Evolutionary conservation across 164 flowering plant species (phyloP).

Genomic region (Brasenia schreberi): DNA sequence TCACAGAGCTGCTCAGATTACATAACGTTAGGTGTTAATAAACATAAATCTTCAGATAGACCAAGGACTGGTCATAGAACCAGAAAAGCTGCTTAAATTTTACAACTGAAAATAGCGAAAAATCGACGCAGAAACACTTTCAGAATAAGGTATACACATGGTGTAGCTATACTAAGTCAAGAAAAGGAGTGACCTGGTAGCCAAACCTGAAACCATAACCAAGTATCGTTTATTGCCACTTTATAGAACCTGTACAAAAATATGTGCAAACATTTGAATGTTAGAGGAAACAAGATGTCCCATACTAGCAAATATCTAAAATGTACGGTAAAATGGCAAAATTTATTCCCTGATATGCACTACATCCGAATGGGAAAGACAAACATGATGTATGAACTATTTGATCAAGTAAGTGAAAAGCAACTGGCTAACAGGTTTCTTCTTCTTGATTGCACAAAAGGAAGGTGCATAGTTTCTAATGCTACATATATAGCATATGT

Average conservation of each 20-base stretch:
- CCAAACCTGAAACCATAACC: constrained; percentile 99
- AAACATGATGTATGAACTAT: too few relatives aligned
- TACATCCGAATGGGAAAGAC: too few relatives aligned
- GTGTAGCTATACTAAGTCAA: constrained; percentile 7
- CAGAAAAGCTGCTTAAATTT: too few relatives aligned
- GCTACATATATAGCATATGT: background rate
- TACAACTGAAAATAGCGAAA: background rate
- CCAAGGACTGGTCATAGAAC: background rate
- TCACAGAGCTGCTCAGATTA: constrained; percentile 54
- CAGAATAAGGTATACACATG: background rate
- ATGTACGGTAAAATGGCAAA: too few relatives aligned
- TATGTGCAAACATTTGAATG: background rate
- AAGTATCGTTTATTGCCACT: constrained; percentile 50
- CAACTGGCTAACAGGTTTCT: background rate
- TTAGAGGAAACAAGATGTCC: too few relatives aligned
- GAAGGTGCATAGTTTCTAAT: background rate
- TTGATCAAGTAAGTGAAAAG: background rate
- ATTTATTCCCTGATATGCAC: too few relatives aligned
- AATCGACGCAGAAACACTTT: background rate
- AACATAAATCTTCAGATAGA: background rate
- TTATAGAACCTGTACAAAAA: constrained; percentile 55
- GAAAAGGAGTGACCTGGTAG: constrained; percentile 49
- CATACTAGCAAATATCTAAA: too few relatives aligned
- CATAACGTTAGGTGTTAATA: background rate
- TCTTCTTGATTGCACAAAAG: background rate